Conservation (phyloP, 164 flowering plant species). For the Vitis amurensis region DNA sequence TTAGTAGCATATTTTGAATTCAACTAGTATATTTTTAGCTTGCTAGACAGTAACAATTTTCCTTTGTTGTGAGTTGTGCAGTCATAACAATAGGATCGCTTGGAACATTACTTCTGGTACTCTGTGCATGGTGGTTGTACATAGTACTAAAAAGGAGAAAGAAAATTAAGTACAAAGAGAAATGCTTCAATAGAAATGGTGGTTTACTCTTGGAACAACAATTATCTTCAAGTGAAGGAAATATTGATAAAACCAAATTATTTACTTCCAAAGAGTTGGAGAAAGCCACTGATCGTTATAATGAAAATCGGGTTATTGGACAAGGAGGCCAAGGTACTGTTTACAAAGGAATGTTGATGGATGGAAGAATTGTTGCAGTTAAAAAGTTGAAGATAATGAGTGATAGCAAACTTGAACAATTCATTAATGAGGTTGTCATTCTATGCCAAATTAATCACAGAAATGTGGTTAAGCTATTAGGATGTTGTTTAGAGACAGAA, state of each 20-base stretch:
- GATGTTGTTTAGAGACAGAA: conserved; percentile 21
- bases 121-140: not conserved
- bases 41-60: too few relatives aligned
- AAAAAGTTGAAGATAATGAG: conserved; percentile 15
- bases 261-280: conserved; percentile 2
- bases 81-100: not conserved
- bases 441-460: conserved; percentile 22
- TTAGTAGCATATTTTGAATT: too few relatives aligned
- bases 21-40: too few relatives aligned
- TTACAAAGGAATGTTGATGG: conserved; percentile 18
- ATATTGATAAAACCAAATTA: conserved; percentile 1
- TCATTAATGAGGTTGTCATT: conserved; percentile 25
- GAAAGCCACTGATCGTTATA: conserved; percentile 9
- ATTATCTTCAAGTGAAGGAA: not conserved
- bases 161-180: not conserved
- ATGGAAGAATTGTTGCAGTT: conserved; percentile 19
- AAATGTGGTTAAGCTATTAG: conserved; percentile 14
- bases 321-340: conserved; percentile 14
- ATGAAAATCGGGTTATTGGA: conserved; percentile 5
- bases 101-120: not conserved
- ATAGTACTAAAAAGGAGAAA: not conserved
- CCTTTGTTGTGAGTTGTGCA: too few relatives aligned
- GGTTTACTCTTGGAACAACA: conserved; percentile 4
- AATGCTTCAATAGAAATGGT: not conserved
- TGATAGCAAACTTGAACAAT: conserved; percentile 11